These are phyloP conservation scores for Coemansia sp. DNA, from an alignment of 192 early-diverging fungal species.

Conservation along the genomic window DNA sequence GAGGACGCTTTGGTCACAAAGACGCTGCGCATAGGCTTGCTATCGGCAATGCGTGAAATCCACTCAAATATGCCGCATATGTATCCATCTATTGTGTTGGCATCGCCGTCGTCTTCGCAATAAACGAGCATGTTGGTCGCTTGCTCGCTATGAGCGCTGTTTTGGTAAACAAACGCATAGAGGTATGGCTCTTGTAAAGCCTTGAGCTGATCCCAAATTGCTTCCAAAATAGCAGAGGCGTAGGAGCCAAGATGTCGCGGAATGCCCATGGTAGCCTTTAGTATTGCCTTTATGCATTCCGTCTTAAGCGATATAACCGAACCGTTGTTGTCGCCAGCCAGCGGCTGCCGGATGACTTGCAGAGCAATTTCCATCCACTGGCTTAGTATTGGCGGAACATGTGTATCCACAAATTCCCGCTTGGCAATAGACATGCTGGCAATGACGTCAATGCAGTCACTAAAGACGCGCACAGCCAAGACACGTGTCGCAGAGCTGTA, in stretches of 20 bases:
- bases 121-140: slow-evolving; percentile 32
- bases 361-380: slow-evolving; percentile 77
- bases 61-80: slow-evolving; percentile 46
- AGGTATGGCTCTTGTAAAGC: slow-evolving; percentile 36
- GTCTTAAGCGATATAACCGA: slow-evolving; percentile 42
- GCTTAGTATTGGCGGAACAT: slow-evolving; percentile 71
- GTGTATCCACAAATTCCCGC: slow-evolving; percentile 64
- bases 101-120: slow-evolving; percentile 37
- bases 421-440: slow-evolving; percentile 76
- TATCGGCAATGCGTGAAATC: slow-evolving; percentile 33
- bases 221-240: slow-evolving; percentile 23
- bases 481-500: slow-evolving; percentile 57
- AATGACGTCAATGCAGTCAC: slow-evolving; percentile 81
- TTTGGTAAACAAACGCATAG: slow-evolving; percentile 43
- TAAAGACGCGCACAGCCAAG: slow-evolving; percentile 77
- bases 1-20: slow-evolving; percentile 19
- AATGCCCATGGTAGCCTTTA: slow-evolving; percentile 25
- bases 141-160: slow-evolving; percentile 37
- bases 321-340: slow-evolving; percentile 16
- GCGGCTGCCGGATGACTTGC: slow-evolving; percentile 59
- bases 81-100: slow-evolving; percentile 30
- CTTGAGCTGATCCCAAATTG: slow-evolving; percentile 39
- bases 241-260: slow-evolving; percentile 31
- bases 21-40: slow-evolving; percentile 31
- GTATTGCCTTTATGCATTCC: slow-evolving; percentile 43